Percentiles rank a stretch among this genome's conserved stretches.
These are phyloP conservation scores for Polygonum maritimum DNA, from an alignment of 148 eudicot species.

Conservation along the genomic window DNA sequence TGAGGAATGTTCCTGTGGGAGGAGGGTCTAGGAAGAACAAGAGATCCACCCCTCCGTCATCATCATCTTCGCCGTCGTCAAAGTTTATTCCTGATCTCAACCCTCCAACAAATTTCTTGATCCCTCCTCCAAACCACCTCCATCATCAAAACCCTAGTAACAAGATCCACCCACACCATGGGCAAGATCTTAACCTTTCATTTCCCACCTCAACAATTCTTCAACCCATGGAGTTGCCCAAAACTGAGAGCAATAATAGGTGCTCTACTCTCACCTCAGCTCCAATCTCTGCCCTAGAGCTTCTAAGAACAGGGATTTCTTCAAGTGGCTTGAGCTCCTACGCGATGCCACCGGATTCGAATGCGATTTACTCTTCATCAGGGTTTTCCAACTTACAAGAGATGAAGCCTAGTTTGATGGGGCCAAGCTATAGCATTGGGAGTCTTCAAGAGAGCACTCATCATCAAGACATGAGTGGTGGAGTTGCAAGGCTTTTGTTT, in stretches of 20 bases:
- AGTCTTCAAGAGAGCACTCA: slow-evolving; percentile 6
- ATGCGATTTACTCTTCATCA: slow-evolving; percentile 28
- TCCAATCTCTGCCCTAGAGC: slow-evolving; percentile 47
- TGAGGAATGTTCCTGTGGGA: slow-evolving; percentile 74
- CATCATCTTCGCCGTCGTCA: slow-evolving; percentile 13
- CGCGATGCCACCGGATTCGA: slow-evolving; percentile 23
- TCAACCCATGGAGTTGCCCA: slow-evolving; percentile 31
- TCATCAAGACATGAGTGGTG: slow-evolving; percentile 15
- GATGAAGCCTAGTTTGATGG: slow-evolving; percentile 41
- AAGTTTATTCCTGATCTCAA: slow-evolving; percentile 38
- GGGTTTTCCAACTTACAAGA: slow-evolving; percentile 51
- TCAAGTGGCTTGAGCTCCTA: slow-evolving; percentile 39
- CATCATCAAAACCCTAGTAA: slow-evolving; percentile 42
- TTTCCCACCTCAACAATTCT: slow-evolving; percentile 24
- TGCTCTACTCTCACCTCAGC: slow-evolving; percentile 17
- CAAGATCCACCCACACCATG: slow-evolving; percentile 30
- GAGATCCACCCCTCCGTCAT: slow-evolving; percentile 23
- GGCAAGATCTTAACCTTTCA: slow-evolving; percentile 54
- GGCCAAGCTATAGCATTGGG: slow-evolving; percentile 12
- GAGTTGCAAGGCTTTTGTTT: slow-evolving; percentile 37
- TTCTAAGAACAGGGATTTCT: slow-evolving; percentile 41
- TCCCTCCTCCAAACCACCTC: slow-evolving; percentile 22
- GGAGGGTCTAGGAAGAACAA: slow-evolving; percentile 83
- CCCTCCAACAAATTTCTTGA: slow-evolving; percentile 19
- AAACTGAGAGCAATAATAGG: slow-evolving; percentile 21